Percentiles rank a stretch among this genome's conserved stretches.
These are phyloP conservation scores for Dentiscutata heterogama DNA, from an alignment of 371 early-diverging fungal genomes.

Conservation along the genomic window DNA sequence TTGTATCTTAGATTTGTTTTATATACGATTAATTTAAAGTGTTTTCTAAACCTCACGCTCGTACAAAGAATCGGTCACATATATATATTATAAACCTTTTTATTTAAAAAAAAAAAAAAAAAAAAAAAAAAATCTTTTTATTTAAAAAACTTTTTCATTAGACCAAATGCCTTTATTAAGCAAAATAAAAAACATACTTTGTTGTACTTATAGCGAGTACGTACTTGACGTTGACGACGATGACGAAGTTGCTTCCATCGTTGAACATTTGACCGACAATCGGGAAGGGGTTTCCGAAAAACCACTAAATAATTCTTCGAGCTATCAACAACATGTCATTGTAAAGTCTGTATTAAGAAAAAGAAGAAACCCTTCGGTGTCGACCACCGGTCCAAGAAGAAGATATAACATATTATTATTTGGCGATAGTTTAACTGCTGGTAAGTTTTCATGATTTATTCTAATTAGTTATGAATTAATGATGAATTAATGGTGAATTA, in stretches of 20 bases:
- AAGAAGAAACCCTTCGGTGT: constrained; percentile 1
- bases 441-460: constrained; percentile 16
- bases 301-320: constrained; percentile 6
- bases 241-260: constrained; percentile 18
- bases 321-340: constrained; percentile 1
- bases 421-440: constrained; percentile 44
- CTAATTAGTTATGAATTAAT: not conserved
- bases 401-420: constrained; percentile 41
- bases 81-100: not conserved
- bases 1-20: not conserved
- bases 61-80: not conserved
- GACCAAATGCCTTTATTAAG: constrained; percentile 17
- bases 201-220: constrained; percentile 14
- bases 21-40: constrained; percentile 4
- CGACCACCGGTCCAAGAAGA: constrained; percentile 14
- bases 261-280: not conserved
- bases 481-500: too few relatives aligned
- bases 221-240: constrained; percentile 45
- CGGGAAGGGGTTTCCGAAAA: constrained; percentile 37
- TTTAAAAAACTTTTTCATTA: not conserved
- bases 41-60: not conserved
- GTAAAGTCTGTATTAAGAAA: constrained; percentile 38
- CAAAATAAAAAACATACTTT: constrained; percentile 28
- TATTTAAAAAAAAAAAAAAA: constrained; percentile 8
- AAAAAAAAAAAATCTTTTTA: not conserved